phyloP scores from a whole-genome alignment of 148 eudicot species.

The Euryodendron excelsum region DNA sequence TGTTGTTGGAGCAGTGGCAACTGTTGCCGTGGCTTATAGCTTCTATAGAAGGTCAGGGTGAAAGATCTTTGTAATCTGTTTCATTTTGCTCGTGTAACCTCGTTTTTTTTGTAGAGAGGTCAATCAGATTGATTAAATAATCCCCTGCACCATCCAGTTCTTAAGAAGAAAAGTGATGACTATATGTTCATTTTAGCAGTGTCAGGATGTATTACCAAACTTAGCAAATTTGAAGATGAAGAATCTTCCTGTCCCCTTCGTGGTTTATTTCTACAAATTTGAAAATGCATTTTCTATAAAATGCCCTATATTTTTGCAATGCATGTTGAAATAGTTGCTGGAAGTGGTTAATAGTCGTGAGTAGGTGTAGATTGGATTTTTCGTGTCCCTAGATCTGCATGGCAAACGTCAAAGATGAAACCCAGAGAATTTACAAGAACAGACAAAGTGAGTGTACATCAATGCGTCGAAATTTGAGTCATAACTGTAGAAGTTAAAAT shows the following conservation, averaged over 20 bases:
- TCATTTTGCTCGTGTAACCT: slow-evolving; percentile 10
- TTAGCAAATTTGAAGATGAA: neutral
- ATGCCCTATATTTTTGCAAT: too few species aligned
- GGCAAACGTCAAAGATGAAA: too few species aligned
- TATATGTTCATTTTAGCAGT: neutral
- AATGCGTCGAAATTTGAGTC: too few species aligned
- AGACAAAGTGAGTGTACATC: too few species aligned
- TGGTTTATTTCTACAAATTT: neutral
- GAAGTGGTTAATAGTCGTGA: too few species aligned
- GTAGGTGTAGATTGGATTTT: too few species aligned
- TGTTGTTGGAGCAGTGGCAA: slow-evolving; percentile 72
- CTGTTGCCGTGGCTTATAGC: slow-evolving; percentile 76
- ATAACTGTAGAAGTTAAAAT: too few species aligned
- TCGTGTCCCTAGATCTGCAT: too few species aligned
- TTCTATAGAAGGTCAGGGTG: slow-evolving; percentile 58
- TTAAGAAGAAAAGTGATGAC: slow-evolving; percentile 6
- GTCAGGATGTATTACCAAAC: neutral
- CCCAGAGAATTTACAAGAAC: too few species aligned
- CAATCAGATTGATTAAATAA: slow-evolving; percentile 16
- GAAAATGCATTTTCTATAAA: too few species aligned
- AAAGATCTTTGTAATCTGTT: slow-evolving; percentile 4
- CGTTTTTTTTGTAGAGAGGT: slow-evolving; percentile 20
- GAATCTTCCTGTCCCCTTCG: neutral
- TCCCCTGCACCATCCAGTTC: slow-evolving; percentile 9
- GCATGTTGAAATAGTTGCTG: too few species aligned